Evolutionary conservation across 2,329 filamentous ascomycete genomes (phyloP), one percentile per base, ranked within the genome.

Genomic region (Ceratocystis destructans): DNA sequence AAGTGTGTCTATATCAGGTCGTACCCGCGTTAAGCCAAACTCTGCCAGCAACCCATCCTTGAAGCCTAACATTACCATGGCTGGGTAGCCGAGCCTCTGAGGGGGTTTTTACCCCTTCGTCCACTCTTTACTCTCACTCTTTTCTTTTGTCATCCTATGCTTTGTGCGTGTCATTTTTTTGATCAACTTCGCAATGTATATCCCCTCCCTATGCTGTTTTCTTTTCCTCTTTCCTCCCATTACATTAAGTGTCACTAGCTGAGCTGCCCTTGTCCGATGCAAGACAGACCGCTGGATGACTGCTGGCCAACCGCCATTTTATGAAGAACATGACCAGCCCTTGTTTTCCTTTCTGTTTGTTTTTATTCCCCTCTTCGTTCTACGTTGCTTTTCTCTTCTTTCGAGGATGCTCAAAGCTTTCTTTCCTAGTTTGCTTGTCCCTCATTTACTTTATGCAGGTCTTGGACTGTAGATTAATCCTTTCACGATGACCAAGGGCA

Each of bases 21-120:
- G 83, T 70, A 81, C 81, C 8, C 80, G 77, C 1, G 82, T 87
- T 68, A 83, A 85, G 70, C 82, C 83, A 2, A 86, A 86, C 71
- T 80, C 82, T 17, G 81, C 81, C n/a, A 82, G 81, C 69, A 78
- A 84, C 67, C 82, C 81, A 22, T 61, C 48, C 17, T 50, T 67
- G 57, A 64, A 69, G 64, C 77, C 76, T 7, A 79, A 77, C 69
- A 71, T 73, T 1, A 67, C 65, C 15, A 59, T 41, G 6, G 28
- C 44, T 31, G 61, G 33, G 61, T n/a, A 48, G 7, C 44, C 37
- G 5, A 22, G 33, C 33, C 57, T 17, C 17, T 59, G 37, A 59
- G 33, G 37, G 33, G 50, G 25, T 41, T 10, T 44, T 57, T 57
- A 10, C 8, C 20, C 25, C 41, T 50, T 65, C 17, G 31, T 57